Conservation (phyloP, 331 rosid species). For the Arachis monticola region DNA sequence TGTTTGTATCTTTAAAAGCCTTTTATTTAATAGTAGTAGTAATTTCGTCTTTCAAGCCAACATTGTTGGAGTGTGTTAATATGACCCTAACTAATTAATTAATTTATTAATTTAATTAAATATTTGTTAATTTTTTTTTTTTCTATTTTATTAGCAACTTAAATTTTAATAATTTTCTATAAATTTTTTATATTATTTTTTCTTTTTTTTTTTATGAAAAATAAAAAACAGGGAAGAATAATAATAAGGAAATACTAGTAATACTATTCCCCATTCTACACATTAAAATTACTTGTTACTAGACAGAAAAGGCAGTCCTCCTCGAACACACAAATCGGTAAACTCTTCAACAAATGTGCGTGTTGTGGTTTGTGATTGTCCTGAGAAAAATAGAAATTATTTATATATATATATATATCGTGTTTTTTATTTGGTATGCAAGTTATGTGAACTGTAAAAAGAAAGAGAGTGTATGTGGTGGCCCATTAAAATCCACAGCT, state of each 20-base stretch:
- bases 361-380: constrained; percentile 34
- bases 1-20: neutral
- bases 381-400: neutral
- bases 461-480: constrained; percentile 39
- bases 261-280: no score
- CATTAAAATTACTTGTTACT: constrained; percentile 18
- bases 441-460: constrained; percentile 27
- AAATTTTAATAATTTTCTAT: no score
- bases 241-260: no score
- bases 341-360: constrained; percentile 31
- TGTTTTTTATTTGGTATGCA: neutral
- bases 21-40: neutral
- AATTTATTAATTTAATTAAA: constrained; percentile 11
- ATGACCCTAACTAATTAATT: constrained; percentile 27
- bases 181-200: no score
- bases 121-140: no score
- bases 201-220: no score
- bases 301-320: constrained; percentile 18
- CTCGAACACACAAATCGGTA: constrained; percentile 21
- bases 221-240: no score
- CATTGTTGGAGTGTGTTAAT: constrained; percentile 49
- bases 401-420: neutral
- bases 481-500: constrained; percentile 57
- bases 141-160: no score
- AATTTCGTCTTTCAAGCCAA: constrained; percentile 29